Base-by-base conservation (phyloP, 352 stramenopile species). In the Sclerospora graminicola region DNA sequence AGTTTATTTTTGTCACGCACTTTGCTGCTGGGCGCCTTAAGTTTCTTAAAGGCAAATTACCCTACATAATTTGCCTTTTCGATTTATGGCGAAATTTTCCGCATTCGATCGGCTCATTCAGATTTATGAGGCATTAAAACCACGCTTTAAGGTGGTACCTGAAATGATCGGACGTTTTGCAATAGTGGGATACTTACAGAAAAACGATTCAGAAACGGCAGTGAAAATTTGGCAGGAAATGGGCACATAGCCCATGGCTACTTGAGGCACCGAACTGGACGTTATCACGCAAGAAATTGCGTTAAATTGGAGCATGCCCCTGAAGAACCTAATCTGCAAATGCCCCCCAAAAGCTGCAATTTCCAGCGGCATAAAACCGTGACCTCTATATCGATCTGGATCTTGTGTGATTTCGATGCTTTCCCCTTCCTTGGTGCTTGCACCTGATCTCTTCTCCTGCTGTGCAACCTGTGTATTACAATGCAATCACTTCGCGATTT, bases 81-180 rank as follows among this genome's bases (percentile, higher is more conserved):
- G 41, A 74, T 84, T 41, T 81, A 79, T 41, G 69, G 69, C 32
- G 69, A 82, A 30, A 34, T 82, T 1, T 84, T 79, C 36, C 72
- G 72, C 34, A 57, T 75, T 18, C n/a, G 51, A 63, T 6, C 67
- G 73, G 41, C 54, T 84, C 24, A 50, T 64, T 15, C 23, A 55
- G 32, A 60, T 84, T 41, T 84, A 77, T 48, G 55, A 82, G 53
- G 44, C 49, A 13, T 53, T 59, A 30, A 65, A 66, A 20, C 43
- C 58, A 28, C 57, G 57, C 24, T 82, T 75, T 45, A 56, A 70
- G 27, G 47, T 33, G 8, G 59, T 77, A 23, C 71, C 71, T 16
- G 74, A 86, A 54, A 73, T 86, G 47, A 70, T 84, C 51, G 81
- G 80, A 41, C 74, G 74, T 19, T 86, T 80, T 16, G 70, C 66